Base-by-base conservation (phyloP, 1,284 basidiomycete genomes). In the Boletellus dicymbophilus region DNA sequence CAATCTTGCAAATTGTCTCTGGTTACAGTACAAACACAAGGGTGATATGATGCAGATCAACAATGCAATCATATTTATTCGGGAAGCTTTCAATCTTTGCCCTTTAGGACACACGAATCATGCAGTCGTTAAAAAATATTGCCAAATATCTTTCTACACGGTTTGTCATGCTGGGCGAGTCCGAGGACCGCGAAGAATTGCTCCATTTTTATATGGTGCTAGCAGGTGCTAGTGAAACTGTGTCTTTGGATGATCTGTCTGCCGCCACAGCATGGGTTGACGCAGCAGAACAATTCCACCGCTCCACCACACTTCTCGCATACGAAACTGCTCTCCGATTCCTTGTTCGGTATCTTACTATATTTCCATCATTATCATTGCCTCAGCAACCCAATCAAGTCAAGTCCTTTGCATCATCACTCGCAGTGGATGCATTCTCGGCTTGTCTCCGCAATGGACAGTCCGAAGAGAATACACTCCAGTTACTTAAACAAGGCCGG, bases 241-340 rank as follows among this genome's bases (percentile, higher is more conserved):
- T 28, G 2, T 30, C 21, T 8, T 22, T 7, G 1, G 4, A 15
- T 4, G 44, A 52, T 39, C n/a, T 52, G 16, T 3, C 10, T 6
- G 16, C 38, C 16, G 37, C 36, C 13, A 46, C 22, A 31, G 22
- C 7, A 26, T 52, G 52, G 49, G 37, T 51, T 10, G 5, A 22
- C 4, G 18, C 15, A 5, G 40, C 47, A 1, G 47, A 55, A 31
- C 20, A 8, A 21, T 31, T n/a, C 21, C 4, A 18, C 18, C 53
- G 55, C 28, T 40, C 25, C 21, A 33, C 52, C 7, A 46, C n/a
- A 2, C 20, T 51, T 22, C 22, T 49, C 15, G 52, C 52, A 2
- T 50, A 48, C 27, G 25, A 31, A 26, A 53, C 37, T 9, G 37
- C 34, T 3, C 50, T 53, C 22, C 44, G 12, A 12, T 39, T 53